Conservation (phyloP, 208 protist genomes). For the Leishmania major region DNA sequence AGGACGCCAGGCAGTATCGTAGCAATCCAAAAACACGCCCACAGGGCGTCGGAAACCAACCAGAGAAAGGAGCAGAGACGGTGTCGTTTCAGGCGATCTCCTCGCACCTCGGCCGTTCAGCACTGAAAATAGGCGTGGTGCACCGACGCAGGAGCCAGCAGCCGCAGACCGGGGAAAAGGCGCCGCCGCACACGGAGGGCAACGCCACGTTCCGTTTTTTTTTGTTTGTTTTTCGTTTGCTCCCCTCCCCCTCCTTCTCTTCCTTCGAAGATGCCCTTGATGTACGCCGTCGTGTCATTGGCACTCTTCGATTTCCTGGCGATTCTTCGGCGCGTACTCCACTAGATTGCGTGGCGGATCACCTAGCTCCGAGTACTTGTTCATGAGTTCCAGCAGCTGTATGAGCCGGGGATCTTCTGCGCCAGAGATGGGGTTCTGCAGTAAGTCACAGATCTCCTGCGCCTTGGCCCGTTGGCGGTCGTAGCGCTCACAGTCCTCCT, state of each 20-base stretch:
- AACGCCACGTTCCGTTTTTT: background rate
- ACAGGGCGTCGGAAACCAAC: background rate
- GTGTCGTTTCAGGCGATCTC: background rate
- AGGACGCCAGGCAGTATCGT: background rate
- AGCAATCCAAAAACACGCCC: background rate
- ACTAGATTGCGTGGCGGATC: slow-evolving; percentile 52
- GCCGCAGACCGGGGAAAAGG: background rate
- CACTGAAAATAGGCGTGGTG: background rate
- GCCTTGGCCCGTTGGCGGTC: slow-evolving; percentile 50
- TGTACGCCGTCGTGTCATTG: background rate
- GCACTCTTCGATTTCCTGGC: background rate
- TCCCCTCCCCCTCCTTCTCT: too few species aligned
- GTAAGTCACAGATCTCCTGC: slow-evolving; percentile 62
- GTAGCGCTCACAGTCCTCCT: slow-evolving; percentile 59
- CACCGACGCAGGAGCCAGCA: background rate
- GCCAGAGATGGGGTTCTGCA: slow-evolving; percentile 43
- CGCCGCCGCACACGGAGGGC: too few species aligned
- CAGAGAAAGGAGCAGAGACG: background rate
- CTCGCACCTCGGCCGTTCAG: background rate
- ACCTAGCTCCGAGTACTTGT: slow-evolving; percentile 72
- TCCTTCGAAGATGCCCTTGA: background rate
- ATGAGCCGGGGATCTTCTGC: slow-evolving; percentile 52
- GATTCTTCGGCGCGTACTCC: slow-evolving; percentile 30
- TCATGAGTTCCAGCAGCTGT: slow-evolving; percentile 59
- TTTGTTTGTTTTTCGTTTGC: too few species aligned